A percentile compares a stretch with the other conserved stretches of the same genome.
phyloP scores from a whole-genome alignment of 2,329 filamentous ascomycete genomes.

The Colletotrichum lindemuthianum region DNA sequence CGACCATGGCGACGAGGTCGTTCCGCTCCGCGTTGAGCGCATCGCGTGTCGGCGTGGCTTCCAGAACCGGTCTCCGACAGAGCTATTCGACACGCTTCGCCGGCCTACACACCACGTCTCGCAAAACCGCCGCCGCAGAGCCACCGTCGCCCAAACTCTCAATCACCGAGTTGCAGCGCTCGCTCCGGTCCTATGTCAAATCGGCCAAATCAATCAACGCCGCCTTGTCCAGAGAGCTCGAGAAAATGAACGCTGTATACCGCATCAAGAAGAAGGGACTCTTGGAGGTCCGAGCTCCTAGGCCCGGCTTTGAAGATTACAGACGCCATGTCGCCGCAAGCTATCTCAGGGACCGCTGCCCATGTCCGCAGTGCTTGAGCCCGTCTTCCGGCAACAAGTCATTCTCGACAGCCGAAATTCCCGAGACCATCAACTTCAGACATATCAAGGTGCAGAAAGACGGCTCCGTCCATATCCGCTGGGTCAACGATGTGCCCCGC shows the following conservation, averaged over 20 bases:
- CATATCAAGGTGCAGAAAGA: slow-evolving; percentile 45
- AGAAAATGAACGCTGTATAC: too few species aligned
- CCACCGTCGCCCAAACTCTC: not conserved
- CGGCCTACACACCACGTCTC: slow-evolving; percentile 23
- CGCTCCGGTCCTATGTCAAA: not conserved
- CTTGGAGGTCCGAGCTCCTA: too few species aligned
- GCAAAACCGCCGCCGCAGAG: slow-evolving; percentile 11
- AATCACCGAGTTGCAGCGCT: not conserved
- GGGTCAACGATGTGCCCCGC: slow-evolving; percentile 59
- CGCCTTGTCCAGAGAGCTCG: too few species aligned
- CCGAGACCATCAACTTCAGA: slow-evolving; percentile 45
- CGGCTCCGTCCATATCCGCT: slow-evolving; percentile 64
- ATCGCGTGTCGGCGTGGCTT: not conserved
- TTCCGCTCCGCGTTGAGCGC: not conserved
- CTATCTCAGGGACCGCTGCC: too few species aligned
- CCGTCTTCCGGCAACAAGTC: slow-evolving; percentile 69
- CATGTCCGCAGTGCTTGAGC: slow-evolving; percentile 57
- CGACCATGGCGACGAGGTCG: not conserved
- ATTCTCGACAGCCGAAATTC: slow-evolving; percentile 56
- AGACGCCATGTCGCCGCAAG: too few species aligned
- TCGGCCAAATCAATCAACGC: not conserved
- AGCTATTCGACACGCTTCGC: not conserved
- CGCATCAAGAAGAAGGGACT: too few species aligned
- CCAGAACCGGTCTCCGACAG: not conserved
- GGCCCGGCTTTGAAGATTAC: too few species aligned